A percentile compares a stretch with the other conserved stretches of the same genome.
Evolutionary conservation across 2,329 filamentous ascomycete genomes (phyloP).

Genomic region (Cladophialophora psammophila): DNA sequence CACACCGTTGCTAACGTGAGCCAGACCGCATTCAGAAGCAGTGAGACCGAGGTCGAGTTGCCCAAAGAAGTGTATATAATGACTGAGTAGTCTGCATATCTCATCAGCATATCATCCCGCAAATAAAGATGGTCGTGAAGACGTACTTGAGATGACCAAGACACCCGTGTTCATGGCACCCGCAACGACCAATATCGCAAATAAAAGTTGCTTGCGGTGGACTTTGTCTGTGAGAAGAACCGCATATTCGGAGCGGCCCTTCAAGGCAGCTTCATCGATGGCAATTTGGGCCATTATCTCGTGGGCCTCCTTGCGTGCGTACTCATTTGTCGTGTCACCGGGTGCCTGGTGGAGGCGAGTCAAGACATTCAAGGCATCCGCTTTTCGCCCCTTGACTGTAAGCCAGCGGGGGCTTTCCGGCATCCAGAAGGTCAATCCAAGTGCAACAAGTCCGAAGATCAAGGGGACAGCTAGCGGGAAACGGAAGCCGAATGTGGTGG

Average conservation of each 20-base stretch:
- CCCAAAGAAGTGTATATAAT: background rate
- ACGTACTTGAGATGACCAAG: background rate
- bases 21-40: background rate
- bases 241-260: background rate
- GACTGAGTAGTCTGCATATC: background rate
- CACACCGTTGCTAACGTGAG: background rate
- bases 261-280: slow-evolving; percentile 15
- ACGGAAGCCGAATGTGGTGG: background rate
- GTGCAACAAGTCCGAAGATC: background rate
- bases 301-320: slow-evolving; percentile 29
- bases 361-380: slow-evolving; percentile 34
- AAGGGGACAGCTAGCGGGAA: slow-evolving; percentile 3
- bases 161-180: background rate
- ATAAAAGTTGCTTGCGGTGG: background rate
- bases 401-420: slow-evolving; percentile 72
- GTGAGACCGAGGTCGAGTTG: background rate
- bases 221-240: background rate
- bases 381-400: slow-evolving; percentile 41
- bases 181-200: background rate
- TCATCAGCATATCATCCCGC: no score
- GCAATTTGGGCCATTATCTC: slow-evolving; percentile 37
- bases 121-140: background rate
- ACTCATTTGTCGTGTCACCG: slow-evolving; percentile 17
- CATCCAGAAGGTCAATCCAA: background rate
- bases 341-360: background rate